Evolutionary conservation across 257 asterid genomes (phyloP).

Genomic region (Rauvolfia tetraphylla): DNA sequence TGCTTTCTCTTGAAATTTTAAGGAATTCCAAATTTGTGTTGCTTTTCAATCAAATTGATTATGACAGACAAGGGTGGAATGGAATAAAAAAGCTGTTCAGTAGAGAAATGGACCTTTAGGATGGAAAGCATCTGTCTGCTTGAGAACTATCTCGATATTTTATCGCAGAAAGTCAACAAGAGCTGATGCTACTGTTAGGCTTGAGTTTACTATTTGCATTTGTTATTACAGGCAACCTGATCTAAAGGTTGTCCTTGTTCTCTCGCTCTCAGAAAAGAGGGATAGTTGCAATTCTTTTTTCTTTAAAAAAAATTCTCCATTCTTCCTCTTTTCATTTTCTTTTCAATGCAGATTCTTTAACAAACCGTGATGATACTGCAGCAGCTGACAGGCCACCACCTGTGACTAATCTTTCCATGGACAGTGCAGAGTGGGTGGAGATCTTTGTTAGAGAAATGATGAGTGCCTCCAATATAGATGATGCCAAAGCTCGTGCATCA

Average conservation of each 20-base stretch:
- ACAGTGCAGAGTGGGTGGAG: slow-evolving; percentile 42
- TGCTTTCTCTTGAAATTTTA: not conserved
- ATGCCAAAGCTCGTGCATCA: slow-evolving; percentile 50
- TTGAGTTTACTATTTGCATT: not conserved
- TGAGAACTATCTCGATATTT: not conserved
- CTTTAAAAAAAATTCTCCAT: too few relatives aligned
- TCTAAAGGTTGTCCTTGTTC: not conserved
- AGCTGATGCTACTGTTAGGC: not conserved
- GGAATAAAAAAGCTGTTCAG: not conserved
- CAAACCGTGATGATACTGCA: slow-evolving; percentile 37
- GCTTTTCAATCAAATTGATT: not conserved
- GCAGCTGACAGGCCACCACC: slow-evolving; percentile 32
- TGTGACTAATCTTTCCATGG: slow-evolving; percentile 21
- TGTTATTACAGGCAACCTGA: not conserved
- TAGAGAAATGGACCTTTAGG: not conserved
- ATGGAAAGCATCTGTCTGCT: not conserved
- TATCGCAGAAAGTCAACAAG: not conserved
- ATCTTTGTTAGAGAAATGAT: slow-evolving; percentile 45
- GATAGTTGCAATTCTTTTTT: not conserved
- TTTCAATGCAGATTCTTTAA: slow-evolving; percentile 25
- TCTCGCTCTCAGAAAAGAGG: not conserved
- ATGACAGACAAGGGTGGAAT: not conserved
- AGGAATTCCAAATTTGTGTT: not conserved
- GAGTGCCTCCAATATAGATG: slow-evolving; percentile 40
- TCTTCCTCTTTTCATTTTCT: not conserved